phyloP scores from a whole-genome alignment of 495 filamentous ascomycete species.

The Penicillium samsonianum region DNA sequence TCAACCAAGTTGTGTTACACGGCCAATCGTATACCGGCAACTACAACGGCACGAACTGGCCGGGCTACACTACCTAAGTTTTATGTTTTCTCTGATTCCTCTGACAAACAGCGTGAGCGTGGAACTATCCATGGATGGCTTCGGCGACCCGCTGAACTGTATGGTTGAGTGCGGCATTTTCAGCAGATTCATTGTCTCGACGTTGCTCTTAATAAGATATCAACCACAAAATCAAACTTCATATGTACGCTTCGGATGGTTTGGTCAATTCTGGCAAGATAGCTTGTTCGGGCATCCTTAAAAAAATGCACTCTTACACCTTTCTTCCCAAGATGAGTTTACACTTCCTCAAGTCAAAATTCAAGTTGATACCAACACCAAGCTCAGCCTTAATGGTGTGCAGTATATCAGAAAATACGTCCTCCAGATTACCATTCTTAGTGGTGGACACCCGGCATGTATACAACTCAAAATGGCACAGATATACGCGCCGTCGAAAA shows the following conservation, averaged over 20 bases:
- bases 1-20: constrained; percentile 51
- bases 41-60: constrained; percentile 48
- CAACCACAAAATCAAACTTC: constrained; percentile 20
- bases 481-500: constrained; percentile 13
- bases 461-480: constrained; percentile 18
- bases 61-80: constrained; percentile 52
- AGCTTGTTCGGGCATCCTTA: no score
- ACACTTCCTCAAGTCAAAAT: neutral
- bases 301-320: no score
- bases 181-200: constrained; percentile 44
- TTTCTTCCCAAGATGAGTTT: no score
- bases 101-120: constrained; percentile 49
- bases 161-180: constrained; percentile 40
- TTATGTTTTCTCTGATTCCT: constrained; percentile 47
- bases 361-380: neutral
- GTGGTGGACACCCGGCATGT: constrained; percentile 28
- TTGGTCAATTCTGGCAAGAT: no score
- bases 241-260: neutral
- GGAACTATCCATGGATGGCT: constrained; percentile 41
- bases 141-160: constrained; percentile 43
- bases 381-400: constrained; percentile 25
- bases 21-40: constrained; percentile 45
- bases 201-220: constrained; percentile 41
- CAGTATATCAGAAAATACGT: constrained; percentile 37
- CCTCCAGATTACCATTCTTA: constrained; percentile 32